Evolutionary conservation across 202 grass and related monocot species (phyloP).

Genomic region (Carex arenaria): DNA sequence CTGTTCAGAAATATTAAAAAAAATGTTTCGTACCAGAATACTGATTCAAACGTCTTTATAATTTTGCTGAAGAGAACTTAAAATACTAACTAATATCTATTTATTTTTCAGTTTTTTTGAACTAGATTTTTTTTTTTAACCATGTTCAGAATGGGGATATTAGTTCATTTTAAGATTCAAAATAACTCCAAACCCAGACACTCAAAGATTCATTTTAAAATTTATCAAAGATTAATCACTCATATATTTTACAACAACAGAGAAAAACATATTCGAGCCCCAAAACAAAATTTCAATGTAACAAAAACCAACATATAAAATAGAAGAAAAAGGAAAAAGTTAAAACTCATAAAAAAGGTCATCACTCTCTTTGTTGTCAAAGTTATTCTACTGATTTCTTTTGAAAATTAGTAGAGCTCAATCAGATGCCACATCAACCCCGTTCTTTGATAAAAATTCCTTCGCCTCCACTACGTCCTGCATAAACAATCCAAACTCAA

Average conservation of each 20-base stretch:
- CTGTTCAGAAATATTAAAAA: too few relatives aligned
- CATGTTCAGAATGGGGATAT: background rate
- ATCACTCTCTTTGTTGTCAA: background rate
- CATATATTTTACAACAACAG: background rate
- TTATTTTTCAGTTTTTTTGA: background rate
- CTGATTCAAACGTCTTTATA: background rate
- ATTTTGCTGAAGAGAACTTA: background rate
- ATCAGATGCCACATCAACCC: constrained; percentile 54
- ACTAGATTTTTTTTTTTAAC: too few relatives aligned
- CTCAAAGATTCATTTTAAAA: too few relatives aligned
- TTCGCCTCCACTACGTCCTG: constrained; percentile 77
- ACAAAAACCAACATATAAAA: background rate
- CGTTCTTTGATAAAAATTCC: constrained; percentile 60
- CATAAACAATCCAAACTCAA: constrained; percentile 7
- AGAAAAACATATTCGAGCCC: background rate
- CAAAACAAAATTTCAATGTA: background rate
- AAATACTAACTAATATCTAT: background rate
- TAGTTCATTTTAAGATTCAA: background rate
- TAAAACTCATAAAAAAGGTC: background rate
- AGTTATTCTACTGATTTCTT: too few relatives aligned
- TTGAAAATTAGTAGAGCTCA: constrained; percentile 9
- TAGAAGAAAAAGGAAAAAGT: background rate
- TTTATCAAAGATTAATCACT: too few relatives aligned
- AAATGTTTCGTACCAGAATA: background rate
- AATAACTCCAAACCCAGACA: background rate